Conservation (phyloP, 352 stramenopile species). For the Phytopythium ostracodes region DNA sequence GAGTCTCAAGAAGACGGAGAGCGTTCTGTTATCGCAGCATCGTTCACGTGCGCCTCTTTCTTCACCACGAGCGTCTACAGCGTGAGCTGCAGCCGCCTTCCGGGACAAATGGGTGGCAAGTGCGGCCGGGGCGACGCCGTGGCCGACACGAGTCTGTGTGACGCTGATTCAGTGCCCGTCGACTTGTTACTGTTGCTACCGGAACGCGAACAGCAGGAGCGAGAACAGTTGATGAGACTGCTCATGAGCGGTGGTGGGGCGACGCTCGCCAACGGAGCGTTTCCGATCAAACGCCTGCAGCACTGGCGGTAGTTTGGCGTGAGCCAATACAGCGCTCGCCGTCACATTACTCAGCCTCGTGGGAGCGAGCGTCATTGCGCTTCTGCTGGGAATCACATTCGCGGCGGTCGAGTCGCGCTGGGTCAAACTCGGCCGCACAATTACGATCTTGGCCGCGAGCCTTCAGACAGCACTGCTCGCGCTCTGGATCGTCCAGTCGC, state of each 20-base stretch:
- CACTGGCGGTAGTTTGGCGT: slow-evolving; percentile 17
- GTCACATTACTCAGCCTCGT: slow-evolving; percentile 22
- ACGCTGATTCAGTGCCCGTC: background rate
- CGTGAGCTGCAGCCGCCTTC: slow-evolving; percentile 9
- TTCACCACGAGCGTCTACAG: slow-evolving; percentile 27
- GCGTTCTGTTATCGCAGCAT: slow-evolving; percentile 13
- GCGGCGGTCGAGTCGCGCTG: slow-evolving; percentile 37
- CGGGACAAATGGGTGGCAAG: background rate
- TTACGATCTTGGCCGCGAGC: slow-evolving; percentile 12
- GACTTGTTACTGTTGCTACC: background rate
- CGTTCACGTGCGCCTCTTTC: slow-evolving; percentile 36
- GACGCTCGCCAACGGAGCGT: slow-evolving; percentile 16
- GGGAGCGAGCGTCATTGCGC: slow-evolving; percentile 18
- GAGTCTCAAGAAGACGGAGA: background rate
- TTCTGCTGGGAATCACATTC: slow-evolving; percentile 43
- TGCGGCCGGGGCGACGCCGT: background rate
- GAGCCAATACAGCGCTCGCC: slow-evolving; percentile 23
- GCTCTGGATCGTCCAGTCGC: slow-evolving; percentile 41
- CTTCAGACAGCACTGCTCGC: slow-evolving; percentile 30
- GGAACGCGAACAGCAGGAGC: background rate
- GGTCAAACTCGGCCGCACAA: slow-evolving; percentile 24
- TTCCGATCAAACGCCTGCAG: slow-evolving; percentile 41
- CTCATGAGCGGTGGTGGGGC: background rate
- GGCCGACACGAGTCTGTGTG: background rate
- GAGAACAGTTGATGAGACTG: background rate